These are phyloP conservation scores for Taiwanofungus camphoratus DNA, from an alignment of 1,284 basidiomycete genomes.

Conservation along the genomic window DNA sequence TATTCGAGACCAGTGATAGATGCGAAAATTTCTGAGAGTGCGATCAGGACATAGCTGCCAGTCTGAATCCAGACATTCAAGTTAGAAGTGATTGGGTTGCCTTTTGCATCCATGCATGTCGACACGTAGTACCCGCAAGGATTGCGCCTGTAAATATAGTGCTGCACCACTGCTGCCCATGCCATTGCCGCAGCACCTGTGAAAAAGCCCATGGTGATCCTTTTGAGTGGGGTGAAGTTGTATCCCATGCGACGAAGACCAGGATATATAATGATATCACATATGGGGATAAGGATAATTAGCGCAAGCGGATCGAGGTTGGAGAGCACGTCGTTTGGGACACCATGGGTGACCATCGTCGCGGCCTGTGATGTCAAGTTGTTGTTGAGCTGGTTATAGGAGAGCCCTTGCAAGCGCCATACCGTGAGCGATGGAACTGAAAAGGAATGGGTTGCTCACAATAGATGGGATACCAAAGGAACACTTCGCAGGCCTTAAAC, in stretches of 20 bases:
- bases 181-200: conserved; percentile 56
- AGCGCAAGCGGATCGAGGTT: conserved; percentile 77
- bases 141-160: conserved; percentile 73
- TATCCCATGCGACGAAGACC: conserved; percentile 56
- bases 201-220: conserved; percentile 73
- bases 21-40: conserved; percentile 53
- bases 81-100: conserved; percentile 40
- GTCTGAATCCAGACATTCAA: conserved; percentile 78
- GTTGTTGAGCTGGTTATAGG: conserved; percentile 74
- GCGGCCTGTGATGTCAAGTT: conserved; percentile 78
- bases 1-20: conserved; percentile 85
- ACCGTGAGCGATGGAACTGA: conserved; percentile 6
- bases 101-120: conserved; percentile 42
- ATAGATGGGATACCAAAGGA: conserved; percentile 71
- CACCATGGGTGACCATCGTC: conserved; percentile 64
- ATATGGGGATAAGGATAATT: conserved; percentile 71
- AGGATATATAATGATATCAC: conserved; percentile 69
- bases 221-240: conserved; percentile 70
- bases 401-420: conserved; percentile 46
- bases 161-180: conserved; percentile 65
- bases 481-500: conserved; percentile 81
- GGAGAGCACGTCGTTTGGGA: conserved; percentile 79
- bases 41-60: conserved; percentile 62
- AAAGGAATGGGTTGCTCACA: conserved; percentile 37
- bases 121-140: conserved; percentile 58